Conservation (phyloP, 1,139 yeast genomes). For the Hyphopichia fennica region DNA sequence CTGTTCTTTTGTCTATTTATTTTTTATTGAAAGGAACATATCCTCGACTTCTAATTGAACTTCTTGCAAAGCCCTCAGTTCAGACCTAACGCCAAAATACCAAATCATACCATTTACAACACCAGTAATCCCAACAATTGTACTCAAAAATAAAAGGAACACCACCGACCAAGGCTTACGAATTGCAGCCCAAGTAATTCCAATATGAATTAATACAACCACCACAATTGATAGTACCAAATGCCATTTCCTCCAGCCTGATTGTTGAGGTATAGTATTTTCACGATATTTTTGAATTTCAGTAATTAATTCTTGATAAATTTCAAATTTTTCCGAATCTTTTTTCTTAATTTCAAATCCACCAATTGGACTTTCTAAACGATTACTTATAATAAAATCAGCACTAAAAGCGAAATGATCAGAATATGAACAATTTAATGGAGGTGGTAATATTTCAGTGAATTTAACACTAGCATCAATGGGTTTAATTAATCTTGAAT, state of each 20-base stretch:
- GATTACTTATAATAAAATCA: not conserved
- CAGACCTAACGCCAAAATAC: constrained; percentile 74
- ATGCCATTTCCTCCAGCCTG: constrained; percentile 63
- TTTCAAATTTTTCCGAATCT: constrained; percentile 9
- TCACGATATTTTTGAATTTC: constrained; percentile 57
- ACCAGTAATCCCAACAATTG: constrained; percentile 63
- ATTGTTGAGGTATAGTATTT: constrained; percentile 59
- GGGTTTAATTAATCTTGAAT: constrained; percentile 52
- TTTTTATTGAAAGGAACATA: constrained; percentile 13
- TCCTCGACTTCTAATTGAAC: constrained; percentile 61
- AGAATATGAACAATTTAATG: constrained; percentile 67
- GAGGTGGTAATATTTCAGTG: constrained; percentile 61
- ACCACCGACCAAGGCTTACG: constrained; percentile 62
- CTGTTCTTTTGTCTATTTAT: not conserved
- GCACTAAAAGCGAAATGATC: constrained; percentile 86
- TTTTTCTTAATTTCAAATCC: not conserved
- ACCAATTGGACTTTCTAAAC: not conserved
- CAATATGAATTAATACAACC: constrained; percentile 36
- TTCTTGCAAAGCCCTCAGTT: constrained; percentile 74
- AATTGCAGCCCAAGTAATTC: constrained; percentile 17
- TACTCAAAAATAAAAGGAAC: constrained; percentile 52
- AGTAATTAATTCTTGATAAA: constrained; percentile 56
- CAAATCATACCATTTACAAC: constrained; percentile 77
- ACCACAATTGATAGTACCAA: constrained; percentile 55
- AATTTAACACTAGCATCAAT: constrained; percentile 67